Percentiles rank a stretch among this genome's conserved stretches.
Conservation (phyloP, 352 stramenopile species). For the Aphanomyces euteiches region DNA sequence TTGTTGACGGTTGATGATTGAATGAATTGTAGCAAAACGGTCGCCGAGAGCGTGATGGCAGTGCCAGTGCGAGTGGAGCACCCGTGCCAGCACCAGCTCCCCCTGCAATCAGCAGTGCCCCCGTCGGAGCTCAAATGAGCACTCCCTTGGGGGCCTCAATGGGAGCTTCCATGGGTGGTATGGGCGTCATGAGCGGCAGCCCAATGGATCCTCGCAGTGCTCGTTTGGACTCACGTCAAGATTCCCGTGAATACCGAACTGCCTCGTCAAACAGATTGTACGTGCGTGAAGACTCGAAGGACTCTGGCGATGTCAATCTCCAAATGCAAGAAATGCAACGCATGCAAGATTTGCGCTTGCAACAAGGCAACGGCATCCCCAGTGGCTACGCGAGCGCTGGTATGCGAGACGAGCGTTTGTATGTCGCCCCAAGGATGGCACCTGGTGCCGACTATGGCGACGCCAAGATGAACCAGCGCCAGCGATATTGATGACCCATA, state of each 20-base stretch:
- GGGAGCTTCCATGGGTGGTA: neutral
- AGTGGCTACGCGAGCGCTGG: slow-evolving; percentile 17
- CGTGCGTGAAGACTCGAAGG: slow-evolving; percentile 27
- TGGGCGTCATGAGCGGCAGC: slow-evolving; percentile 4
- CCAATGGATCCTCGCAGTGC: neutral
- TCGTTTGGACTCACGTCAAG: slow-evolving; percentile 18
- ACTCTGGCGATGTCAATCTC: slow-evolving; percentile 3
- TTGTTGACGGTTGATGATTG: neutral
- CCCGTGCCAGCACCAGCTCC: neutral
- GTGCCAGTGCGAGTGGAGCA: neutral
- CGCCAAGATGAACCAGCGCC: slow-evolving; percentile 22
- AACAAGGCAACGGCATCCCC: neutral
- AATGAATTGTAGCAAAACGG: slow-evolving; percentile 27
- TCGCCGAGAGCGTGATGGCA: slow-evolving; percentile 25
- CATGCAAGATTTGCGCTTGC: slow-evolving; percentile 26
- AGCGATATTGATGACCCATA: slow-evolving; percentile 29
- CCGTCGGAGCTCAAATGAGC: slow-evolving; percentile 2
- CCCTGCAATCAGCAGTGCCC: neutral
- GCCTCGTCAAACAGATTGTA: slow-evolving; percentile 17
- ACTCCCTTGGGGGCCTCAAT: neutral
- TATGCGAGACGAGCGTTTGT: slow-evolving; percentile 27
- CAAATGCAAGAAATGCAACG: slow-evolving; percentile 26
- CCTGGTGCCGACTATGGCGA: slow-evolving; percentile 12
- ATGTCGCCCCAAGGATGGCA: slow-evolving; percentile 19
- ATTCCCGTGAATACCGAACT: slow-evolving; percentile 9